Evolutionary conservation across 2,329 filamentous ascomycete genomes (phyloP), one percentile per base, ranked within the genome.

Genomic region (Verticillium klebahnii): DNA sequence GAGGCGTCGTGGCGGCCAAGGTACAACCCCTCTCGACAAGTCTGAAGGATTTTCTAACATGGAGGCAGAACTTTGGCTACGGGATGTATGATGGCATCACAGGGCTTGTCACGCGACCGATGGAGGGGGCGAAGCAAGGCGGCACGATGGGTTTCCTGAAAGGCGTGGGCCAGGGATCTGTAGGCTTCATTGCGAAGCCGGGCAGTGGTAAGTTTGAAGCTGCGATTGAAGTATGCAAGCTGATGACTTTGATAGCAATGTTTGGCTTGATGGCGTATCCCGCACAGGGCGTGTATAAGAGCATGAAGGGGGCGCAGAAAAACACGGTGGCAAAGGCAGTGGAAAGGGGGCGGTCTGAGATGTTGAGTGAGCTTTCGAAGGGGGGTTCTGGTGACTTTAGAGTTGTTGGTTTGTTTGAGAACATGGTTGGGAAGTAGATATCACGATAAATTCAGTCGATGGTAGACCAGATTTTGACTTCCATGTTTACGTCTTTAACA

Each of bases 91-190:
- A 73, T 14, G 74, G 74, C 0, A 23, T 76, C 6, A 66, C 68
- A 1, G 74, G 70, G 19, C 52, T 75, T 5, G 64, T 74, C 31
- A 67, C 62, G 2, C 67, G 74, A 45, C 73, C 74, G 5, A 64
- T 65, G 23, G 68, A 72, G 58, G 73, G 70, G 0, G 71, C 67
- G 2, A 70, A 69, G 61, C 66, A 73, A 6, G 71, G 72, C 2
- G 75, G 75, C 0, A 64, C 69, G 0, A 31, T 68, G 1, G 75
- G 76, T 0, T 68, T 74, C 11, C 64, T 69, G 2, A 74, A 72
- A 40, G 73, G 74, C 0, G 45, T 76, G 0, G 71, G 69, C 1
- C 77, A 74, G 60, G 77, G 75, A 2, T 63, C 67, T 0, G 61
- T 67, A 19, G 69, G 70, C 1, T 34, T 69, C 1, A 17, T 65